A percentile compares a stretch with the other conserved stretches of the same genome.
These are phyloP conservation scores for Leptographium lundbergii DNA, from an alignment of 2,329 filamentous ascomycete species.

Conservation along the genomic window DNA sequence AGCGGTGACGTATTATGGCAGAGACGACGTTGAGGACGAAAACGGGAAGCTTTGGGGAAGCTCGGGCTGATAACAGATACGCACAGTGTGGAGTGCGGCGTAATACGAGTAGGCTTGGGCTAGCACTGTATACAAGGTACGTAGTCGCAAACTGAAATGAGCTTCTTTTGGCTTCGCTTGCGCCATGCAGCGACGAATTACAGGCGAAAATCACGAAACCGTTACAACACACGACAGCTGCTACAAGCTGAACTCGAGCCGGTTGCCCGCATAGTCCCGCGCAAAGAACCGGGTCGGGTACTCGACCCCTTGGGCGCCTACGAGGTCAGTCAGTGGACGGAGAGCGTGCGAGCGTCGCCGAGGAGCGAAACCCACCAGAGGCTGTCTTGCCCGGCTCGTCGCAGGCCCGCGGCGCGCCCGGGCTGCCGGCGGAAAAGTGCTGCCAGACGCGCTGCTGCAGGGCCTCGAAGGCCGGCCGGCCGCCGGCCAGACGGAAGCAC, in stretches of 20 bases:
- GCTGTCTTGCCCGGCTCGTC: conserved; percentile 38
- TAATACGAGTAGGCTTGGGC: no score
- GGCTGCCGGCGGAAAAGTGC: conserved; percentile 34
- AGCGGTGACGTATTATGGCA: not conserved
- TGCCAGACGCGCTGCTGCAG: conserved; percentile 37
- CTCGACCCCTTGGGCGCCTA: conserved; percentile 38
- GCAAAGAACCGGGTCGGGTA: conserved; percentile 52
- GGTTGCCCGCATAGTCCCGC: conserved; percentile 41
- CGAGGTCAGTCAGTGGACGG: not conserved
- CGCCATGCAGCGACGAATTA: not conserved
- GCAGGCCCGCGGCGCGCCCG: conserved; percentile 36
- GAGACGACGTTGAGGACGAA: not conserved
- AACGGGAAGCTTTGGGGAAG: not conserved
- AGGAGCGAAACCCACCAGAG: conserved; percentile 11
- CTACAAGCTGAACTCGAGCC: conserved; percentile 38
- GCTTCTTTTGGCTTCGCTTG: not conserved
- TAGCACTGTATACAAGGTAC: no score
- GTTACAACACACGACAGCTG: not conserved
- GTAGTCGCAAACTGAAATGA: no score
- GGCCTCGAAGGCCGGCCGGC: conserved; percentile 30
- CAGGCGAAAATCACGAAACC: not conserved
- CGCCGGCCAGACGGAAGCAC: conserved; percentile 39
- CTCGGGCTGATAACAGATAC: no score
- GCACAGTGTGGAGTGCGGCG: no score
- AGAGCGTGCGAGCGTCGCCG: not conserved